Conservation (phyloP, 441 rosid species). For the Gossypium lobatum region DNA sequence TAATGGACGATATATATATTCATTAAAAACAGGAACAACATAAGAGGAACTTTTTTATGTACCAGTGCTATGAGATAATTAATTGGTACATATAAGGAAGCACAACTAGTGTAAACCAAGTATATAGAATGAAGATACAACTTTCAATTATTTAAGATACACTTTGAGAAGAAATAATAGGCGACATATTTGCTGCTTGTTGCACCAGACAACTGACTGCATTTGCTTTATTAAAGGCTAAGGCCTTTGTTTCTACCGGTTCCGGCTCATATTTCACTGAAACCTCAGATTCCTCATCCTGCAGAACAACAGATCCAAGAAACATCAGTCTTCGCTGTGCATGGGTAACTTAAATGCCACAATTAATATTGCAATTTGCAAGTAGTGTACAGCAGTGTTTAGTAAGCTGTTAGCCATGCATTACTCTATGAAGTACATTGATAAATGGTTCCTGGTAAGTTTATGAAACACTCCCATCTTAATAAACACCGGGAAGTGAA, state of each 20-base stretch:
- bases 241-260: background rate
- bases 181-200: background rate
- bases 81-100: background rate
- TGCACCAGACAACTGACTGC: background rate
- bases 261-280: conserved; percentile 14
- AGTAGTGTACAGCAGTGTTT: background rate
- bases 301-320: conserved; percentile 6
- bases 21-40: background rate
- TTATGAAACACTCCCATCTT: background rate
- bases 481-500: background rate
- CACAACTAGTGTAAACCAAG: background rate
- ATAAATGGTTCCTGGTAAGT: background rate
- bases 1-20: background rate
- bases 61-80: background rate
- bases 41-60: background rate
- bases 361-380: background rate
- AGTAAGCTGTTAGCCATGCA: background rate
- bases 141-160: background rate
- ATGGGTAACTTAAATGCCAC: background rate
- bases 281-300: conserved; percentile 40
- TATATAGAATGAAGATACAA: background rate
- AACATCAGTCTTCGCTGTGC: background rate
- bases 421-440: background rate
- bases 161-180: background rate
- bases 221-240: background rate